Percentiles rank a stretch among this genome's conserved stretches.
Conservation (phyloP, 768 basidiomycete species). For the Lentinula detonsa region DNA sequence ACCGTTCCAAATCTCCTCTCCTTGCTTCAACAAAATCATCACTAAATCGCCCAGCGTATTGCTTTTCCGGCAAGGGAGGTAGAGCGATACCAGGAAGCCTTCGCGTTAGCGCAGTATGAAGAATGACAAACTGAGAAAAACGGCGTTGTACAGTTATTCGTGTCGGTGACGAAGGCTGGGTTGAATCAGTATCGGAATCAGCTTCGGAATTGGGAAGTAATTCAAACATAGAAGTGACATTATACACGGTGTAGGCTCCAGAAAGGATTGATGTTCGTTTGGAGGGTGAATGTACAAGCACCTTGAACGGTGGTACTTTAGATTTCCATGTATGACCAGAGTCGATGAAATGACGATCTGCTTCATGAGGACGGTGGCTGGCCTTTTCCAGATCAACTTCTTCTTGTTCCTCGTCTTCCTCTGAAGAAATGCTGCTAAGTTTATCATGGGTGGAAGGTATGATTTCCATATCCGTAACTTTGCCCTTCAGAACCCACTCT, state of each 20-base stretch:
- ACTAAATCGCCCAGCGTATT: slow-evolving; percentile 76
- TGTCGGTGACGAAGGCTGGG: slow-evolving; percentile 24
- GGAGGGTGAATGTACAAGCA: slow-evolving; percentile 77
- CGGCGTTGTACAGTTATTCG: slow-evolving; percentile 74
- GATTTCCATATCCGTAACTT: slow-evolving; percentile 24
- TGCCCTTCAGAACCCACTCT: slow-evolving; percentile 73
- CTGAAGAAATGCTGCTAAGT: slow-evolving; percentile 14
- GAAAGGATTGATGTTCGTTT: slow-evolving; percentile 63
- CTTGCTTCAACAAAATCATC: slow-evolving; percentile 80
- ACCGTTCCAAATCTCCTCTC: slow-evolving; percentile 75
- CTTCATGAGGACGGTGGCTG: slow-evolving; percentile 29
- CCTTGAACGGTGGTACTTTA: slow-evolving; percentile 65
- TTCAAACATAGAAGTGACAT: slow-evolving; percentile 51
- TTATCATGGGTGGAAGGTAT: slow-evolving; percentile 13
- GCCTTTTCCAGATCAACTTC: background rate
- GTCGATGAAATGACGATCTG: slow-evolving; percentile 68
- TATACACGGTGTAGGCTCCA: slow-evolving; percentile 71
- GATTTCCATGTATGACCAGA: slow-evolving; percentile 67
- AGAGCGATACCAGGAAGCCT: slow-evolving; percentile 72
- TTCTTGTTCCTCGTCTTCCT: slow-evolving; percentile 37
- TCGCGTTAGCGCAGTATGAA: slow-evolving; percentile 65
- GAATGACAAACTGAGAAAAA: slow-evolving; percentile 78
- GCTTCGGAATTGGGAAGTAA: background rate
- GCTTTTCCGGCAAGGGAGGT: slow-evolving; percentile 81
- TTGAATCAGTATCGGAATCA: slow-evolving; percentile 8